Evolutionary conservation across 257 asterid genomes (phyloP).

Genomic region (Mitragyna speciosa): DNA sequence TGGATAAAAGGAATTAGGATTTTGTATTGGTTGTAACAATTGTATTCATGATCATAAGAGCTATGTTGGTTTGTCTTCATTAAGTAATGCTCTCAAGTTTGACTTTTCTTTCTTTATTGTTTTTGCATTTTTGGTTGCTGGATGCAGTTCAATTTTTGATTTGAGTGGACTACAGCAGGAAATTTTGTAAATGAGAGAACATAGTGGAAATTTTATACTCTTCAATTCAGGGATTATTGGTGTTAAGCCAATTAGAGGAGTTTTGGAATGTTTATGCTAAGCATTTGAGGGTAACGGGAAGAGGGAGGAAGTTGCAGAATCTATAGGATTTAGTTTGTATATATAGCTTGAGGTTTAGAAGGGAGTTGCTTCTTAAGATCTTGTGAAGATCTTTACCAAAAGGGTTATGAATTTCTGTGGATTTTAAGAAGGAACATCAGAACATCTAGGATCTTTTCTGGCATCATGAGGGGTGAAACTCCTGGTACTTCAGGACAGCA

Average conservation of each 20-base stretch:
- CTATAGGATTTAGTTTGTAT: not conserved
- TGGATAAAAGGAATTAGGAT: not conserved
- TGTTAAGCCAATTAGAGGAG: not conserved
- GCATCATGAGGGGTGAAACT: slow-evolving; percentile 50
- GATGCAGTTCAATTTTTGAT: not conserved
- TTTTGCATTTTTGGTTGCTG: slow-evolving; percentile 3
- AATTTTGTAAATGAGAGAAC: not conserved
- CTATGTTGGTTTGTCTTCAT: not conserved
- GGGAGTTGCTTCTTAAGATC: not conserved
- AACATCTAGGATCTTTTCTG: not conserved
- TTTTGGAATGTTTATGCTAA: not conserved
- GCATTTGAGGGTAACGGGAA: not conserved
- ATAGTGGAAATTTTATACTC: not conserved
- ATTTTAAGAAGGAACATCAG: not conserved
- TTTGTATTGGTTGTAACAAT: not conserved
- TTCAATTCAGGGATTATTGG: slow-evolving; percentile 2
- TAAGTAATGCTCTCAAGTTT: not conserved
- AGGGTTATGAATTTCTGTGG: not conserved
- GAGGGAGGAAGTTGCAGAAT: not conserved
- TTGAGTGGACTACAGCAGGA: not conserved
- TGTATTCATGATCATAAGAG: not conserved
- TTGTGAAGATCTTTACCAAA: not conserved
- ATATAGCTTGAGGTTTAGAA: not conserved
- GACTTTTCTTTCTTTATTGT: not conserved
- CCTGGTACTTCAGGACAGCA: slow-evolving; percentile 37